phyloP scores from a whole-genome alignment of 345 rosid species.

The Salix koriyanagi region DNA sequence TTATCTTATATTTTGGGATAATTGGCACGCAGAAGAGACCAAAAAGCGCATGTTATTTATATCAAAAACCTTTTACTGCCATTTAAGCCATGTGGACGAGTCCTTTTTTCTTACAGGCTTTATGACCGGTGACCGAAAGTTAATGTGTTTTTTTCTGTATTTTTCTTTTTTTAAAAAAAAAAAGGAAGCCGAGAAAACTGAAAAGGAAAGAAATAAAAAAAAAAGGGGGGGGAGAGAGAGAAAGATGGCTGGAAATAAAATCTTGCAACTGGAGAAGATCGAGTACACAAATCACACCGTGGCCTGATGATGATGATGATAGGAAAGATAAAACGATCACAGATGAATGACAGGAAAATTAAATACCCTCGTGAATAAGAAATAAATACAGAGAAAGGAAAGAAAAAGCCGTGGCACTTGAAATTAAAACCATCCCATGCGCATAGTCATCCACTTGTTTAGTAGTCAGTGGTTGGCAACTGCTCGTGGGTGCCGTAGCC shows the following conservation, averaged over 20 bases:
- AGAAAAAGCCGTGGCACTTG: conserved; percentile 6
- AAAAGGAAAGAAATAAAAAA: neutral
- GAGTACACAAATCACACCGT: conserved; percentile 20
- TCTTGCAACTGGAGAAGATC: conserved; percentile 6
- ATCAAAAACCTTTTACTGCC: too few relatives aligned
- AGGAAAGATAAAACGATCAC: conserved; percentile 15
- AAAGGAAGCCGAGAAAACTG: neutral
- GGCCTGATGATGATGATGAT: neutral
- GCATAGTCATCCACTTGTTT: neutral
- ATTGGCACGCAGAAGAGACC: too few relatives aligned
- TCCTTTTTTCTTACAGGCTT: too few relatives aligned
- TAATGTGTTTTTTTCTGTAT: too few relatives aligned
- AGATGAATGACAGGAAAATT: conserved; percentile 20
- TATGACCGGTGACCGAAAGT: too few relatives aligned
- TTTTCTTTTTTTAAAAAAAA: neutral
- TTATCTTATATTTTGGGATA: too few relatives aligned
- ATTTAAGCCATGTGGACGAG: too few relatives aligned
- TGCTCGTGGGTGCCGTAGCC: conserved; percentile 52
- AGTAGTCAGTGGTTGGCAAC: conserved; percentile 71
- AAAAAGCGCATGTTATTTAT: too few relatives aligned
- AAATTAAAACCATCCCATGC: neutral
- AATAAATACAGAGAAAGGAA: conserved; percentile 13
- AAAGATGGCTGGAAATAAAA: neutral
- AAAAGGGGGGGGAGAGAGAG: neutral
- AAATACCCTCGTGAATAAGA: neutral